phyloP scores from a whole-genome alignment of 148 eudicot species.

The Diospyros kaki region DNA sequence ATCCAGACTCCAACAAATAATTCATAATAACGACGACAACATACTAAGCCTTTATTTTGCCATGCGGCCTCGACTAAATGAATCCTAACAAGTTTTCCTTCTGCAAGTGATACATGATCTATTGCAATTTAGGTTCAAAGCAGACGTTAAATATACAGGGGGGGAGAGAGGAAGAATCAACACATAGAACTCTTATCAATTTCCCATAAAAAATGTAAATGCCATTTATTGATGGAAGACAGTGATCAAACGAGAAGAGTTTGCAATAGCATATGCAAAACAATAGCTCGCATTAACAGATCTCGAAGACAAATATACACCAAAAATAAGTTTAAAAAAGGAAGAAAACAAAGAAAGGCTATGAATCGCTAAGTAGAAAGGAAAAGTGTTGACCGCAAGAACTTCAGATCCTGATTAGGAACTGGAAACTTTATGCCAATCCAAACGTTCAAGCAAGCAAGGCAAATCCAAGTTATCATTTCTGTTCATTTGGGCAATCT shows the following conservation, averaged over 20 bases:
- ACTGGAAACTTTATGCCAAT: neutral
- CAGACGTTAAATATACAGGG: too few species aligned
- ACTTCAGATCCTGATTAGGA: neutral
- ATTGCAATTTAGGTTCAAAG: too few species aligned
- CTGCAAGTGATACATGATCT: too few species aligned
- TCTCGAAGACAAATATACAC: neutral
- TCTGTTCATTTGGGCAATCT: conserved; percentile 37
- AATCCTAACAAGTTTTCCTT: too few species aligned
- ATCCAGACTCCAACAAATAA: too few species aligned
- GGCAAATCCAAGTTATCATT: conserved; percentile 12
- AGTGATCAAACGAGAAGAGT: neutral
- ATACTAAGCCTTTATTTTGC: too few species aligned
- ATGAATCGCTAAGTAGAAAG: neutral
- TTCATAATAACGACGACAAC: too few species aligned
- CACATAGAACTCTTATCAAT: neutral
- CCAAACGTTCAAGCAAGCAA: neutral
- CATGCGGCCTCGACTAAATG: too few species aligned
- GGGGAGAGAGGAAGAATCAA: neutral
- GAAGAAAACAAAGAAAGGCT: neutral
- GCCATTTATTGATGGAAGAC: neutral
- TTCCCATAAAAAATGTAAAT: neutral
- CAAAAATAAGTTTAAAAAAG: neutral
- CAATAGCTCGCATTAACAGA: conserved; percentile 1
- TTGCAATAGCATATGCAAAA: neutral
- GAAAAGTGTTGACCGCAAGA: neutral